Conservation (phyloP, 495 filamentous ascomycete genomes). For the Viridothelium virens region DNA sequence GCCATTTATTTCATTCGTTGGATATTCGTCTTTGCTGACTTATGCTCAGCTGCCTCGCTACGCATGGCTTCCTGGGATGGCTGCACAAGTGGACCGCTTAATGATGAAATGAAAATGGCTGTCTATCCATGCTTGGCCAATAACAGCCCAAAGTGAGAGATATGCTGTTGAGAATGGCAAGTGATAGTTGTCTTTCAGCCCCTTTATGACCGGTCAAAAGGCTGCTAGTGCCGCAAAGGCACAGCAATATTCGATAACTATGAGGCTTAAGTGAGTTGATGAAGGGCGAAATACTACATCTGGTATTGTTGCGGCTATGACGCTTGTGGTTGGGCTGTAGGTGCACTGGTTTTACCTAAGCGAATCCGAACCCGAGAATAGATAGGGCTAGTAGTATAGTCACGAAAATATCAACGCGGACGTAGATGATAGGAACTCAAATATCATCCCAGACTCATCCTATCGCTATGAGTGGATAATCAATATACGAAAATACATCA, state of each 20-base stretch:
- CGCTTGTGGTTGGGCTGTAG: neutral
- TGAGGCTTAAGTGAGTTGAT: neutral
- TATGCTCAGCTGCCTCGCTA: too few species aligned
- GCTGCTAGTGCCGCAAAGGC: neutral
- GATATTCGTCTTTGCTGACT: too few species aligned
- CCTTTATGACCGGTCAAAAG: neutral
- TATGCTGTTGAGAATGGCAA: neutral
- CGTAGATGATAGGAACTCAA: too few species aligned
- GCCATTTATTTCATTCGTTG: too few species aligned
- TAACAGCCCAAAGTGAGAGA: neutral
- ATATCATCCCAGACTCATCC: too few species aligned
- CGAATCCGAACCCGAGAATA: constrained; percentile 2
- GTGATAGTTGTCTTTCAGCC: neutral
- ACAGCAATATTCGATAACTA: neutral
- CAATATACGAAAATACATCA: too few species aligned
- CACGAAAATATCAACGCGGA: neutral
- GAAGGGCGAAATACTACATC: too few species aligned
- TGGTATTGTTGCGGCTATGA: too few species aligned
- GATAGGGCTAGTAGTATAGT: neutral
- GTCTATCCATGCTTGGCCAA: neutral
- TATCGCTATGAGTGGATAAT: too few species aligned
- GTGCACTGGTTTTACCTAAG: neutral
- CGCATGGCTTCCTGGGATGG: too few species aligned
- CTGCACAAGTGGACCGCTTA: neutral
- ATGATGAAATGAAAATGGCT: neutral